Conservation (phyloP, 176 grass and related monocot species). For the Raddia guianensis region DNA sequence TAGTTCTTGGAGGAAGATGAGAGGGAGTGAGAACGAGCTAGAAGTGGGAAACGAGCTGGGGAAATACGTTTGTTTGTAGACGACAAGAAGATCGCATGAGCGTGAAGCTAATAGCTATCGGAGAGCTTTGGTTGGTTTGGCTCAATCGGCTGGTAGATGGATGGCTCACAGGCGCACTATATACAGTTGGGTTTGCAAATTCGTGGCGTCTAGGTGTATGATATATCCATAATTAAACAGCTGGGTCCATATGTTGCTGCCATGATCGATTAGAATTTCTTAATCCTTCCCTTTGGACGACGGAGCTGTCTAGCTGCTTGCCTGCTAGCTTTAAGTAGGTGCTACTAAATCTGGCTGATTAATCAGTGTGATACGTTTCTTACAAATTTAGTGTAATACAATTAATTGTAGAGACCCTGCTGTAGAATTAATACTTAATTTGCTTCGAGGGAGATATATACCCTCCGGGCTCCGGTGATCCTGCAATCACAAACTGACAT, state of each 20-base stretch:
- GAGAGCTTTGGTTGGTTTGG: neutral
- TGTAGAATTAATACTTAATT: too few species aligned
- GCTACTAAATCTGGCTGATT: too few species aligned
- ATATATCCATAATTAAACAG: conserved; percentile 6
- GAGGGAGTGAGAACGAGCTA: neutral
- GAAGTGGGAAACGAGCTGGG: neutral
- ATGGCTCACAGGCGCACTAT: neutral
- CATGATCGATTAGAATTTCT: neutral
- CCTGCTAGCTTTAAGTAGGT: too few species aligned
- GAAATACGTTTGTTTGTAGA: neutral
- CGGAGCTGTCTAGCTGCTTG: neutral
- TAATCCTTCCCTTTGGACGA: neutral
- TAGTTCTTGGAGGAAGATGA: neutral
- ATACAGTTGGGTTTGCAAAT: neutral
- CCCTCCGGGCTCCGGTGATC: too few species aligned
- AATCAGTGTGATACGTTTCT: neutral
- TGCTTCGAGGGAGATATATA: too few species aligned
- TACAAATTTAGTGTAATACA: too few species aligned
- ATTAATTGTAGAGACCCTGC: too few species aligned
- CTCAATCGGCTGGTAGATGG: neutral
- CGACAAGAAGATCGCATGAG: neutral
- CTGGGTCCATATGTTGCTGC: neutral
- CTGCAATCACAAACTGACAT: too few species aligned
- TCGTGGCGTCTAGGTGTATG: conserved; percentile 11
- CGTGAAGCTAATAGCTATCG: neutral